Evolutionary conservation across 495 filamentous ascomycete species (phyloP), one percentile per base, ranked within the genome.

Genomic region (Astrothelium subdiscretum): DNA sequence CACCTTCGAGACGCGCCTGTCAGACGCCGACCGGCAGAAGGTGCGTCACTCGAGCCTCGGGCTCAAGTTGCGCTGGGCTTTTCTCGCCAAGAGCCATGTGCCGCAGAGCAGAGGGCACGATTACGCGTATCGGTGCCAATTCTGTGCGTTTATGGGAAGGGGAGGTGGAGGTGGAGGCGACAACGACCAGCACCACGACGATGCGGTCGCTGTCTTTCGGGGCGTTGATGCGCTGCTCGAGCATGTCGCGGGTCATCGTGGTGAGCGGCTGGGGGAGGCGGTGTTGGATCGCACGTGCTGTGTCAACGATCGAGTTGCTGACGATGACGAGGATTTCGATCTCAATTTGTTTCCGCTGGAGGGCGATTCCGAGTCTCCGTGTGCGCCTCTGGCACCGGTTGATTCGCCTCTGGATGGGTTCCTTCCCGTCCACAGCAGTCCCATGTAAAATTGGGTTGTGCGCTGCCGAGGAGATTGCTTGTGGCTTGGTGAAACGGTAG

Each of bases 101-200:
- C 15, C 59, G 31, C 59, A 68, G 57, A 20, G 1, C 10, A n/a
- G 44, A 13, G 43, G 57, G 26, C 40, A 58, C 29, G 38, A 59
- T n/a, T 68, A 68, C 57, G 57, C 24, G 1, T 68, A 42, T 31
- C 63, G 57, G 43, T 68, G 66, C 58, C 38, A 60, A 31, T 68
- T 68, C 31, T 65, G 63, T 43, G 63, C 60, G 2, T 62, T 65
- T 22, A 15, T 38, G n/a, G n/a, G n/a, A n/a, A n/a, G n/a, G n/a
- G n/a, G n/a, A n/a, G n/a, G n/a, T n/a, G n/a, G n/a, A n/a, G n/a
- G n/a, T n/a, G n/a, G n/a, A n/a, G n/a, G n/a, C n/a, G n/a, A n/a
- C n/a, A n/a, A n/a, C n/a, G n/a, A n/a, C n/a, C n/a, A n/a, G n/a
- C n/a, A n/a, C n/a, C n/a, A n/a, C n/a, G n/a, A n/a, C n/a, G n/a